Base-by-base conservation (phyloP, 768 basidiomycete species). In the Steccherinum ochraceum region DNA sequence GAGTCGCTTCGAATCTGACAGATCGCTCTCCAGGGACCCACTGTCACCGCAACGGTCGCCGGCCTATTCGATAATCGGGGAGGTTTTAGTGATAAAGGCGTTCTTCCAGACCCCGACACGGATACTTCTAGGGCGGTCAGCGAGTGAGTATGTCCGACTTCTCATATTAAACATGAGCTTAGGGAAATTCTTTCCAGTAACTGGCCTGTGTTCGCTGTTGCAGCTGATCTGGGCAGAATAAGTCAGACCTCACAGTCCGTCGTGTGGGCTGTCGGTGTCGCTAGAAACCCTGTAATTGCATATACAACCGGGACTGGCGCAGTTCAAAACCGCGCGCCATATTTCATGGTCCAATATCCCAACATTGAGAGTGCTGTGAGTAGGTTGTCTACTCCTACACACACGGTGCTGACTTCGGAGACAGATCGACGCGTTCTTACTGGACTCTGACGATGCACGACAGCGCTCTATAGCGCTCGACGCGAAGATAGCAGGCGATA, bases 231-330 rank as follows among this genome's bases (percentile, higher is more conserved):
- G 3, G 65, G 67, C 3, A 52, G 3, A 10, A 60, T 66, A 13
- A 40, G 39, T 16, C 40, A 46, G 20, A 61, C 59, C 0, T 44
- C 52, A 10, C 60, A 24, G 1, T 59, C 67, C 0, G 51, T 62
- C 12, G 59, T 63, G 2, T 67, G 64, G 63, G 51, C 61, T 0
- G 51, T 68, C 12, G 67, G 67, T 5, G 59, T 58, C 44, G 52
- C 59, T 3, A 51, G 63, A 10, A 58, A 68, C 41, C 63, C 61
- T 3, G 57, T 57, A 0, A 52, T 64, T 44, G 41, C 50, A 30
- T 67, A 61, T 25, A 58, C 52, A 5, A 53, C 48, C 0, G 24
- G 59, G 3, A 25, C 40, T 10, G 56, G 58, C 7, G 26, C 23
- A 4, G n/a, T 30, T 1, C 49, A 64, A 25, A 27, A 48, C 7